Evolutionary conservation across 2,329 filamentous ascomycete species (phyloP), one percentile per base, ranked within the genome.

Genomic region (Penicillium digitatum): DNA sequence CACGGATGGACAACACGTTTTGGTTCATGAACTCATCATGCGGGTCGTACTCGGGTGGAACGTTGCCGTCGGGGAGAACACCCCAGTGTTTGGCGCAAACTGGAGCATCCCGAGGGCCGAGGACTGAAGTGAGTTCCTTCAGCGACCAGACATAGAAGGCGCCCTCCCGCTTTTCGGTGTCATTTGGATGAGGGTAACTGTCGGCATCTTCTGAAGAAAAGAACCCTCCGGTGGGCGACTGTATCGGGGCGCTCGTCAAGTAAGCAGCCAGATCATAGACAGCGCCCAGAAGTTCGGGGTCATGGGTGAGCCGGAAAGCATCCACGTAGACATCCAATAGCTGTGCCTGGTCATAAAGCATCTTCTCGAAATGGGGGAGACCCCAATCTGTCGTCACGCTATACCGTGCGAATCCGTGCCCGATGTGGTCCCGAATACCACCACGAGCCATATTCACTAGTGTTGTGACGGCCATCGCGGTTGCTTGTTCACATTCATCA

Each of bases 291-390:
- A 96, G 85, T 64, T 95, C 88, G 5, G 83, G 80, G 11, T 87
- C 81, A 47, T 81, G 80, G 0, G 82, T 85, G 26, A 86, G 75
- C 14, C 90, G 80, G 79, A 92, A 97, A 0, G 89, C 92, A 66
- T 96, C 91, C 7, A 95, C 80, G 65, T 94, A 97, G 7, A 94
- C 80, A 24, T 87, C 82, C 2, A 99, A 77, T 1, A 97, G 80
- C 62, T 96, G 87, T 0, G 89, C 87, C 66, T 99, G 95, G 68
- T 97, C 94, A 52, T 90, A 91, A 10, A 96, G 82, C 82, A 97
- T 91, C 78, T 97, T 97, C 76, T 99, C 94, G 65, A 97, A 99
- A 71, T 96, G 92, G 11, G 94, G 94, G 44, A 97, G 78, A 59
- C 88, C 89, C 94, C 94, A 99, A 73, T 97, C 89, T 14, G 85